Conservation (phyloP, 106 monocot species). For the Phalaenopsis aphrodite region DNA sequence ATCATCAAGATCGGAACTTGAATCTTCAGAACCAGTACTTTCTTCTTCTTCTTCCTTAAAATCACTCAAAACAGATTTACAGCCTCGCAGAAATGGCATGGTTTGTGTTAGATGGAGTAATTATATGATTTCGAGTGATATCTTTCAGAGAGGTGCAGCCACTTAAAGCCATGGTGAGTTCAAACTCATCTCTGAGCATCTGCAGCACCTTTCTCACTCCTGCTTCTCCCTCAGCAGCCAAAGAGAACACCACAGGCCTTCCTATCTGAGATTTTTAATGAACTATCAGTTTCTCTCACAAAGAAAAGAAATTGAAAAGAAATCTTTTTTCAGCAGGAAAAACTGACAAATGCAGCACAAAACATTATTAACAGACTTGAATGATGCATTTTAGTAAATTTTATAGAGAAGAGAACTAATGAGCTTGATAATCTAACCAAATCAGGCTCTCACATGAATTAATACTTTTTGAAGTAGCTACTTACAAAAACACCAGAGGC, state of each 20-base stretch:
- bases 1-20: no score
- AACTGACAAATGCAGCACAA: background rate
- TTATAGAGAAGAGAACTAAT: background rate
- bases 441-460: background rate
- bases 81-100: slow-evolving; percentile 28
- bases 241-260: slow-evolving; percentile 75
- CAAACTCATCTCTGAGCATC: slow-evolving; percentile 88
- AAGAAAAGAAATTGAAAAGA: background rate
- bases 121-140: slow-evolving; percentile 80
- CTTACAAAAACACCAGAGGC: slow-evolving; percentile 88
- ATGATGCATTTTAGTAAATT: background rate
- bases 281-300: background rate
- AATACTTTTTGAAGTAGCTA: background rate
- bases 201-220: slow-evolving; percentile 80
- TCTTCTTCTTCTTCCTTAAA: background rate
- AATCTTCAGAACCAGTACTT: background rate
- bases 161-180: slow-evolving; percentile 79
- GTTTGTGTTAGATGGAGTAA: slow-evolving; percentile 33
- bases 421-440: background rate
- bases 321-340: background rate
- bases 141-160: slow-evolving; percentile 77
- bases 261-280: slow-evolving; percentile 40
- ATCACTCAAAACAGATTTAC: slow-evolving; percentile 14
- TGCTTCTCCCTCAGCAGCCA: slow-evolving; percentile 87
- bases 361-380: background rate